A percentile compares a stretch with the other conserved stretches of the same genome.
Evolutionary conservation across 2,329 filamentous ascomycete species (phyloP).

Genomic region (Alternaria sp.): DNA sequence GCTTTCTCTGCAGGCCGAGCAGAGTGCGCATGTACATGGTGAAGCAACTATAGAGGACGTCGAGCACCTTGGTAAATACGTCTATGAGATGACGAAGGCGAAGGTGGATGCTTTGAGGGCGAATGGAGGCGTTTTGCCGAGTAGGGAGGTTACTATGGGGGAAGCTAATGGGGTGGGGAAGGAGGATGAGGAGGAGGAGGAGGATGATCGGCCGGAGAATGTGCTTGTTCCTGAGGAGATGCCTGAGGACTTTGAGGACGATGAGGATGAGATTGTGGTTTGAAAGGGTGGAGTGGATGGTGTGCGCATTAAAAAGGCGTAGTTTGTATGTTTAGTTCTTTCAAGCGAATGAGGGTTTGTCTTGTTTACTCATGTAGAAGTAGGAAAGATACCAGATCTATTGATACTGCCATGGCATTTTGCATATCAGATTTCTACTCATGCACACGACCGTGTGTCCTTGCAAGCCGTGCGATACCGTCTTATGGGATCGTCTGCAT

Average conservation of each 20-base stretch:
- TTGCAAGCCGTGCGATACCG: no score
- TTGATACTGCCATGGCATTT: no score
- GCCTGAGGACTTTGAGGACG: constrained; percentile 9
- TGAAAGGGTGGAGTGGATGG: background rate
- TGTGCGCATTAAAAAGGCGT: background rate
- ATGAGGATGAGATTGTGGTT: constrained; percentile 11
- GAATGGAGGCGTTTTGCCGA: constrained; percentile 47
- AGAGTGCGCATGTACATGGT: constrained; percentile 50
- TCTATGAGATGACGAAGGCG: constrained; percentile 91
- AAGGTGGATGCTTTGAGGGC: constrained; percentile 67
- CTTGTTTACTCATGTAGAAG: background rate
- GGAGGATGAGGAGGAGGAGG: constrained; percentile 37
- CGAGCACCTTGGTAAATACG: constrained; percentile 94
- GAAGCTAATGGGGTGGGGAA: constrained; percentile 40
- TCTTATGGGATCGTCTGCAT: no score
- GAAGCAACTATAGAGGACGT: constrained; percentile 82
- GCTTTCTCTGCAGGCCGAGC: constrained; percentile 25
- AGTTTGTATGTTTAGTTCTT: background rate
- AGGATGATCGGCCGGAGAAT: constrained; percentile 44
- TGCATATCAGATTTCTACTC: no score
- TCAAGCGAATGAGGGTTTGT: background rate
- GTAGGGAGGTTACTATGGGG: constrained; percentile 49
- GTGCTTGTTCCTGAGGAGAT: constrained; percentile 33
- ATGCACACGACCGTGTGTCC: no score
- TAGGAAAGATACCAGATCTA: background rate